Base-by-base conservation (phyloP, 164 flowering plant species). In the Liriodendron chinense region DNA sequence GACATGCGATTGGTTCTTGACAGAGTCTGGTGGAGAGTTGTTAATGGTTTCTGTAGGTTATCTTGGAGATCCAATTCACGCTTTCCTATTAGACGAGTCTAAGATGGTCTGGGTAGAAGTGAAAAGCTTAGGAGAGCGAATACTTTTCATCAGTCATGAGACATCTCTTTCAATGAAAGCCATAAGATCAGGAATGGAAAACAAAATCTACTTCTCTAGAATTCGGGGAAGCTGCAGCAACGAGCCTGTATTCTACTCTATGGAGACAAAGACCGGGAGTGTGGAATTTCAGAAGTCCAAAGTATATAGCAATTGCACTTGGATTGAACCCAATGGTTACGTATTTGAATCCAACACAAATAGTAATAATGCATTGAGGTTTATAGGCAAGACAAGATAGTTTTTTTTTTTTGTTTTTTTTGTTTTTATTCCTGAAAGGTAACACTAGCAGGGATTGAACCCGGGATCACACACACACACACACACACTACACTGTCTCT, bases 21-120 rank as follows among this genome's bases (percentile, higher is more conserved):
- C 63, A 10, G 74, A 71, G 47, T 62, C 69, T 49, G 78, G 20
- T 3, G 70, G 69, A 26, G 70, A 71, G 34, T 49, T 76, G 2
- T n/a, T 70, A 22, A 48, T 73, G 43, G 43, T 34, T 34, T 34
- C 43, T 18, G 78, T 76, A 2, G 20, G 16, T 59, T 7, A 20
- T 59, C 64, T 6, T 16, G 9, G 9, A 18, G 21, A 13, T 16
- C 21, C 20, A 59, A 20, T 59, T 59, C 8, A 6, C n/a, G 49
- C 70, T 23, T 76, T 70, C 63, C 64, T 47, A 24, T 49, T 70
- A 47, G 71, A 71, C 34, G n/a, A 9, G 9, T 68, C 66, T 13
- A 25, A 16, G 50, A 57, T 53, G 65, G 50, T 50, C 2, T 75
- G 77, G 72, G 65, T 65, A 16, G 20, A 71, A 65, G 49, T 71